phyloP scores from a whole-genome alignment of 148 eudicot genomes.

The Arctostaphylos glauca region DNA sequence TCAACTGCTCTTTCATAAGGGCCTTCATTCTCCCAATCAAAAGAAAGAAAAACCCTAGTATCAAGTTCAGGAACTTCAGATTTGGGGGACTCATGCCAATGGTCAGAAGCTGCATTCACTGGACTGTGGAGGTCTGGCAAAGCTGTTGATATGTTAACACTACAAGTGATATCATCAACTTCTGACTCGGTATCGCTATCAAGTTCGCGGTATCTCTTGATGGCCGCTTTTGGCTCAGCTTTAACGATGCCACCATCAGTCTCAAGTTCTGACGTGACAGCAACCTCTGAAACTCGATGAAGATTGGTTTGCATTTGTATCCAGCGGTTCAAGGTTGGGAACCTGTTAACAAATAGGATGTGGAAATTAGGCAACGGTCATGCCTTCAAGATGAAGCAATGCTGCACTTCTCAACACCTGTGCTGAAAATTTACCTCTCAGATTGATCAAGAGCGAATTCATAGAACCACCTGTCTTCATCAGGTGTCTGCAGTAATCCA shows the following conservation, averaged over 20 bases:
- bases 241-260: conserved; percentile 37
- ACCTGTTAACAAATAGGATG: conserved; percentile 43
- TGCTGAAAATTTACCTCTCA: conserved; percentile 54
- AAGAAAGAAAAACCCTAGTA: conserved; percentile 64
- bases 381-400: conserved; percentile 11
- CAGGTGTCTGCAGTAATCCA: conserved; percentile 61
- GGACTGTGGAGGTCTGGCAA: conserved; percentile 41
- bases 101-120: conserved; percentile 43
- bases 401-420: background rate
- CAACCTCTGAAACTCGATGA: conserved; percentile 87
- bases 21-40: conserved; percentile 97
- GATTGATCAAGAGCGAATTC: conserved; percentile 99
- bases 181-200: conserved; percentile 83
- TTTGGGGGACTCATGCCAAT: conserved; percentile 48
- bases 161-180: conserved; percentile 53
- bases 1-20: conserved; percentile 92
- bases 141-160: conserved; percentile 30
- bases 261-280: conserved; percentile 52
- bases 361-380: background rate
- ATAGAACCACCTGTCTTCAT: conserved; percentile 77
- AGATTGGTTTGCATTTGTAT: conserved; percentile 99
- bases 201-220: conserved; percentile 72
- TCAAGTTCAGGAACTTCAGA: conserved; percentile 47
- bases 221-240: conserved; percentile 41
- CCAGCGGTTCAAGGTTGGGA: conserved; percentile 99